Evolutionary conservation across 2,329 filamentous ascomycete genomes (phyloP).

Genomic region (Mariannaea sp.): DNA sequence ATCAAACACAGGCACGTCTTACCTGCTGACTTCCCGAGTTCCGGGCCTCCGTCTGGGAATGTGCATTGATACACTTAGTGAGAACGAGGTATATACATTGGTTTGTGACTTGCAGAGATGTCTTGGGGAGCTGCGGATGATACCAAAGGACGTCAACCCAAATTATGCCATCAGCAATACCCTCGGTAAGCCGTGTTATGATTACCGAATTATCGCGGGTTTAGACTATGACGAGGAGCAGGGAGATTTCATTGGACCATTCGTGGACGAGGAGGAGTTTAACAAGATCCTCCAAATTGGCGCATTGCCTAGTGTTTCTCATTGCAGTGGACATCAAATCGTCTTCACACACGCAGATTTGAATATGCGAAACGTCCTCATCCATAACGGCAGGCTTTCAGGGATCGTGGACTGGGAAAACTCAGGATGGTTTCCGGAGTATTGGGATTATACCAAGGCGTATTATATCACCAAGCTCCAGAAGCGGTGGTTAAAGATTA

Average conservation of each 20-base stretch:
- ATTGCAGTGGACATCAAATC: conserved; percentile 13
- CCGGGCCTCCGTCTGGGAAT: background rate
- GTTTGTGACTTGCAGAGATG: background rate
- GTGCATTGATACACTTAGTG: background rate
- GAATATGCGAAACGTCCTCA: conserved; percentile 20
- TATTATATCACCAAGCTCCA: background rate
- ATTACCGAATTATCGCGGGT: background rate
- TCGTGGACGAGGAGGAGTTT: conserved; percentile 19
- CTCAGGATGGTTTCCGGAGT: conserved; percentile 19
- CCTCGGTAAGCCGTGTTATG: background rate
- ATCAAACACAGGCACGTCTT: rapidly evolving
- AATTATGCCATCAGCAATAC: conserved; percentile 1
- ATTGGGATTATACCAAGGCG: conserved; percentile 18
- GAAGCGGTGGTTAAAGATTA: background rate
- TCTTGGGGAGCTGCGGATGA: background rate
- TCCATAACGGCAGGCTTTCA: conserved; percentile 16
- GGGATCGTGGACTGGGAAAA: conserved; percentile 22
- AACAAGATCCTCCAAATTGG: conserved; percentile 1
- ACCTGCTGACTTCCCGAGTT: background rate
- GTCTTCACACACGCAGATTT: conserved; percentile 24
- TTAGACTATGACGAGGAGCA: background rate
- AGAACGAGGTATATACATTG: background rate
- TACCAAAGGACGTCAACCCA: background rate
- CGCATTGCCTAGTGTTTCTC: background rate
- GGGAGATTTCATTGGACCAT: conserved; percentile 19